Evolutionary conservation across 352 stramenopile species (phyloP), one percentile per base, ranked within the genome.

Genomic region (Phytopythium litorale): DNA sequence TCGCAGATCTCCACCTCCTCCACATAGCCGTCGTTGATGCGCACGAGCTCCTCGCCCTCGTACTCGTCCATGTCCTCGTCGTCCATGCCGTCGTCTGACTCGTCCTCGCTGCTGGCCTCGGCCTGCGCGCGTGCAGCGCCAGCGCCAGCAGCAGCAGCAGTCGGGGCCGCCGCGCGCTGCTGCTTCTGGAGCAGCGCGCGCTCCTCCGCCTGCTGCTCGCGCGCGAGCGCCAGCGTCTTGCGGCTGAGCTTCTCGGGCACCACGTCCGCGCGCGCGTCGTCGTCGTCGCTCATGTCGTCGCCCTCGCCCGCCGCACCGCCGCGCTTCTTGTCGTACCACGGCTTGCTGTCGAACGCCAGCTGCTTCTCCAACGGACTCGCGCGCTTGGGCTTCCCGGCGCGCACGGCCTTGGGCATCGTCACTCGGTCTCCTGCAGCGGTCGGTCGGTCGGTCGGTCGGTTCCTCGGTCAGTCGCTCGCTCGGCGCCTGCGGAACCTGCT

Each of bases 11-110:
- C 86, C 33, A 96, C 83, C 56, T 95, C 88, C 58, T 97, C 89
- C 30, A 97, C 91, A 62, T 97, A 96, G 35, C 84, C 88, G 57
- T 96, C 88, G 57, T 98, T 96, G 52, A 98, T 83, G 38, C 88
- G 73, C 55, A 97, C 85, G 58, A 97, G 83, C 46, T 96, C 86
- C 48, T 96, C 85, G 18, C 88, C 87, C 52, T 97, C 85, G 66
- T 97, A 94, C 62, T 96, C 85, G 53, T 92, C 83, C 35, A 76
- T 79, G 66, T 95, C 87, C 72, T 96, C 84, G 18, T 97, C 88
- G 23, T 97, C 88, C 12, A 86, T 79, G 52, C 96, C 82, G 4
- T 87, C 80, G 38, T 88, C 86, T 3, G 73, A 74, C 16, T 89
- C 74, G 48, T 72, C 75, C 46, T 95, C 89, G 55, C 89, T 87